Evolutionary conservation across 2,329 filamentous ascomycete species (phyloP), one percentile per base, ranked within the genome.

Genomic region (Orbilia javanica): DNA sequence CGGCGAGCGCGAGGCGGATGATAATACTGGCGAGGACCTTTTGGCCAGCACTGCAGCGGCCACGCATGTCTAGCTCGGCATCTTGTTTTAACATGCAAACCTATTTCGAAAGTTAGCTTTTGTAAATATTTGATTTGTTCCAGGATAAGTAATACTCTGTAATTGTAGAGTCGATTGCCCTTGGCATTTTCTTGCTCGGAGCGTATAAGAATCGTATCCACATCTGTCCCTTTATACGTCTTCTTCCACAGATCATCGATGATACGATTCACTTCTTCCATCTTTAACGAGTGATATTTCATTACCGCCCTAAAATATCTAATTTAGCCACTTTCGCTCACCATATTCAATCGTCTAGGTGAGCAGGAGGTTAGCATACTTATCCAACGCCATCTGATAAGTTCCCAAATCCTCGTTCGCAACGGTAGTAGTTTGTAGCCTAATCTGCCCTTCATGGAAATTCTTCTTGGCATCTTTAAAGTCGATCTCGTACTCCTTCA

Each of bases 11-110:
- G 29, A 99, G 89, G 1, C 96, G 94, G 84, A 99, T 97, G 85
- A 99, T 96, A 85, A 99, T 99, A 84, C 91, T 94, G 3, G 96
- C 96, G 29, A 99, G 89, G 29, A 99, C 95, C 85, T 97, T 97
- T 84, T 99, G 96, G 2, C 96, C 96, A 0, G 96, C 96, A 81
- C 93, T 96, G 87, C 96, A 99, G 69, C 96, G 93, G 0, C 96
- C 96, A 79, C 96, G 93, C 96, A 99, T 99, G 85, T 99, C 96
- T 94, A 99, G 97, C 84, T 99, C 96, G 0, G 92, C 93, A 82
- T 96, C 94, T 83, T 95, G 92, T 86, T 99, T 99, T 81, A 97
- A 90, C 96, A 99, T 99, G 84, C 93, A 94, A 4, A 99, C 80
- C 79, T 81, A 46, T n/a, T 39, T 36, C 10, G 3, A 8, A 8